Base-by-base conservation (phyloP, 2,329 filamentous ascomycete species). In the Pseudocercospora eumusae region DNA sequence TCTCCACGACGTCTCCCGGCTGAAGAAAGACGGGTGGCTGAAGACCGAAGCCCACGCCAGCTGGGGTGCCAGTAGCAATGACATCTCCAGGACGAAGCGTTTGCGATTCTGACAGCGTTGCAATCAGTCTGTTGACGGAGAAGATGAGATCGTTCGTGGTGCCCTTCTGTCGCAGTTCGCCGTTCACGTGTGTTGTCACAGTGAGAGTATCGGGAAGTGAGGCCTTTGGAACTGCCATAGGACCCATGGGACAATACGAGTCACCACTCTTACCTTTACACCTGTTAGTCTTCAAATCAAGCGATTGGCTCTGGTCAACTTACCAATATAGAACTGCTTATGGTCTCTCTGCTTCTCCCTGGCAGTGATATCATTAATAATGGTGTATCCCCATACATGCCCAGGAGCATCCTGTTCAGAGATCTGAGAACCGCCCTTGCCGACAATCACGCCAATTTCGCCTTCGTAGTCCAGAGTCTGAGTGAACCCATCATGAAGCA, bases 281-380 rank as follows among this genome's bases (percentile, higher is more conserved):
- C 7, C 7, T 1, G 7, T 18, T n/a, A 28, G 25, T 18, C n/a
- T n/a, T 3, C 15, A 21, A 65, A 61, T 45, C 64, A 81, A 81
- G 79, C 75, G 85, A 84, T 0, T 83, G 83, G 63, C 84, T 68
- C 86, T 82, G 0, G 79, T 73, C 0, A 80, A 83, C 69, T 86
- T 86, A 8, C 84, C 83, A 54, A 86, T 80, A 59, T 81, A 86
- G 69, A 85, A 86, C 64, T 86, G 84, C 69, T 86, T 85, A 61
- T 86, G 84, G 54, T 86, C 83, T 25, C 82, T 71, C 69, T 86
- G 84, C 65, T 78, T 77, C 47, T 81, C 81, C 10, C 84, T 73
- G 0, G 82, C 82, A 0, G 83, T 84, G n/a, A 85, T 75, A 55
- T 86, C 84, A 66, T 86, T 86, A 47, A 82, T 77, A 40, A 84